Conservation (phyloP, 805 yeast species). For the Hanseniaspora occidentalis region DNA sequence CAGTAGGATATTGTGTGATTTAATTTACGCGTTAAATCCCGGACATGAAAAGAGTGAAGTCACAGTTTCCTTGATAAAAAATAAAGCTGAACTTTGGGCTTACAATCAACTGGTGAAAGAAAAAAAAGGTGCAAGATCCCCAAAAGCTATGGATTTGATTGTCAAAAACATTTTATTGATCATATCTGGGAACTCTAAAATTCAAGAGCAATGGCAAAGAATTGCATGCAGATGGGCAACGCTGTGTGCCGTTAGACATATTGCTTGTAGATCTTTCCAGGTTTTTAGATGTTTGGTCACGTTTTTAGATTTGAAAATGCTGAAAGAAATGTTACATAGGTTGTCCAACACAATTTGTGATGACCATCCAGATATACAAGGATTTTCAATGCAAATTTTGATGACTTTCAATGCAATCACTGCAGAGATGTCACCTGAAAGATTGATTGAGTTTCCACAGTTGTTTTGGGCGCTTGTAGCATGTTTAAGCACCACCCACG, state of each 20-base stretch:
- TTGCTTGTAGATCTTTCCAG: constrained; percentile 95
- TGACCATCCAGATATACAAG: constrained; percentile 79
- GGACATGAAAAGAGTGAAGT: constrained; percentile 41
- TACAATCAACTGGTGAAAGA: constrained; percentile 77
- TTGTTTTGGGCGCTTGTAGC: constrained; percentile 94
- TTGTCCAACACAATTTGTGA: constrained; percentile 89
- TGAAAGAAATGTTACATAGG: constrained; percentile 87
- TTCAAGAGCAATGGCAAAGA: constrained; percentile 78
- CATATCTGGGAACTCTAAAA: constrained; percentile 35
- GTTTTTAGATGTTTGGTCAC: constrained; percentile 75
- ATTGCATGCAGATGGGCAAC: constrained; percentile 90
- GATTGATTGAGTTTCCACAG: constrained; percentile 80
- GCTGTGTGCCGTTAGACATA: constrained; percentile 90
- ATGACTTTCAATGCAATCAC: constrained; percentile 92
- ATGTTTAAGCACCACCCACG: constrained; percentile 78
- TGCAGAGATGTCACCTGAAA: constrained; percentile 69
- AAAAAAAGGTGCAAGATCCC: constrained; percentile 71
- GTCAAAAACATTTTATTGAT: constrained; percentile 51
- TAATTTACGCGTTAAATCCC: constrained; percentile 49
- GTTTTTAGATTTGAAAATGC: constrained; percentile 74
- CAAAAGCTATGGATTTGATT: constrained; percentile 69
- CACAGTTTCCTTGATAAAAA: constrained; percentile 45
- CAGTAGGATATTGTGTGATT: constrained; percentile 55
- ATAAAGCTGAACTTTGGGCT: constrained; percentile 51
- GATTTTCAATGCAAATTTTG: constrained; percentile 91